Evolutionary conservation across 352 stramenopile genomes (phyloP).

Genomic region (Hyaloperonospora brassicae): DNA sequence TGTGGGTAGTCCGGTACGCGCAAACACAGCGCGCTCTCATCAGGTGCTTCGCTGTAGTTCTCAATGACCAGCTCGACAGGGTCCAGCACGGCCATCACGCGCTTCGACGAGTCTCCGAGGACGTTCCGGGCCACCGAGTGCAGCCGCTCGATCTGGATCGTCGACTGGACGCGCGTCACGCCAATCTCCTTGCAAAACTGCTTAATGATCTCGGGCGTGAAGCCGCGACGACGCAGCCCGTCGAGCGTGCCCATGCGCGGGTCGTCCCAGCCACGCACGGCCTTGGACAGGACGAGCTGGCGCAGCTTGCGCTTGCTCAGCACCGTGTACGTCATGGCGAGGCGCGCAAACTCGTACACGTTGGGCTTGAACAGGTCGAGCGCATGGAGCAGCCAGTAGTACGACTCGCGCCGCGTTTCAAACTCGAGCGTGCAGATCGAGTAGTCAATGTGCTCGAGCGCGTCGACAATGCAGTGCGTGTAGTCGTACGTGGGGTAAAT

Average conservation of each 20-base stretch:
- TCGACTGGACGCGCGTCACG: constrained; percentile 80
- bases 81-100: constrained; percentile 75
- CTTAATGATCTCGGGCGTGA: constrained; percentile 80
- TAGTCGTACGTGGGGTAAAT: constrained; percentile 99
- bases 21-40: constrained; percentile 36
- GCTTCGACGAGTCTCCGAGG: constrained; percentile 64
- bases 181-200: constrained; percentile 84
- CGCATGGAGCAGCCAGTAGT: constrained; percentile 98
- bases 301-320: constrained; percentile 98
- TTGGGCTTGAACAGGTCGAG: constrained; percentile 97
- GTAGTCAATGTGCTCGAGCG: constrained; percentile 98
- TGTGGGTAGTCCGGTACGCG: constrained; percentile 70
- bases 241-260: constrained; percentile 97
- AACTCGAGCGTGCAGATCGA: constrained; percentile 99
- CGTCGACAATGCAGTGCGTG: constrained; percentile 97
- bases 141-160: constrained; percentile 79
- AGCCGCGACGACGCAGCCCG: constrained; percentile 82
- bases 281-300: constrained; percentile 93
- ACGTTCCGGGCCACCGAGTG: constrained; percentile 63
- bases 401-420: constrained; percentile 96
- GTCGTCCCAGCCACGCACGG: constrained; percentile 91
- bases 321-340: constrained; percentile 98
- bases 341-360: constrained; percentile 93
- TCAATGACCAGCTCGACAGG: constrained; percentile 64
- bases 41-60: constrained; percentile 46